These are phyloP conservation scores for Claviceps sorghi DNA, from an alignment of 2,329 filamentous ascomycete species.

Conservation along the genomic window DNA sequence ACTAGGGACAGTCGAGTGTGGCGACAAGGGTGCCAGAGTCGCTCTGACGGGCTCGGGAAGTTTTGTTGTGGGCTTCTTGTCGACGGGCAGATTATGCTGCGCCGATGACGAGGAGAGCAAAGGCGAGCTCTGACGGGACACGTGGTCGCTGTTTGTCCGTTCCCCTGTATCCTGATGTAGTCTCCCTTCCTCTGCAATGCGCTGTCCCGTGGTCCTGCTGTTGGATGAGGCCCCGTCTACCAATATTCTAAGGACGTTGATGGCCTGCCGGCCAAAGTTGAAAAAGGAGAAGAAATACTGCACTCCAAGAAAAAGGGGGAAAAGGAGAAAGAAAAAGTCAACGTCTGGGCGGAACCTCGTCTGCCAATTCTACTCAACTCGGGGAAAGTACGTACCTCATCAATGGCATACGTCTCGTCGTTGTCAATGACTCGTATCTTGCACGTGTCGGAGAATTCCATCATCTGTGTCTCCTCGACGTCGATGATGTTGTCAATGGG, in stretches of 20 bases:
- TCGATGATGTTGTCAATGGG: constrained; percentile 83
- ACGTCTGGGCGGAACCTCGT: background rate
- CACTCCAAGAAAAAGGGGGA: background rate
- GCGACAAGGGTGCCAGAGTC: constrained; percentile 40
- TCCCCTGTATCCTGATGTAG: constrained; percentile 1
- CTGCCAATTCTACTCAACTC: background rate
- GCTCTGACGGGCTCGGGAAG: constrained; percentile 45
- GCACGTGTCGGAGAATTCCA: constrained; percentile 85
- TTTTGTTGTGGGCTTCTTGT: constrained; percentile 23
- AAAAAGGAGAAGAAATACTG: constrained; percentile 97
- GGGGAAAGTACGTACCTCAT: constrained; percentile 52
- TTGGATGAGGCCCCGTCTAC: constrained; percentile 46
- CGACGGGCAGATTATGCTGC: constrained; percentile 11
- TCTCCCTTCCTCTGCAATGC: constrained; percentile 7
- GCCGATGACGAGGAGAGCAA: constrained; percentile 8
- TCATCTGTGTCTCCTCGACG: constrained; percentile 78
- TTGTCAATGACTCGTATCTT: constrained; percentile 89
- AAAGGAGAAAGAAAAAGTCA: constrained; percentile 3
- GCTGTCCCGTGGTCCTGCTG: constrained; percentile 16
- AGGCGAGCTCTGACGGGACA: background rate
- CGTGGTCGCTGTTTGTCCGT: background rate
- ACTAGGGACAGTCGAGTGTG: constrained; percentile 30
- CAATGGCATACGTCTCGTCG: constrained; percentile 85
- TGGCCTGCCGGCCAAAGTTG: constrained; percentile 66
- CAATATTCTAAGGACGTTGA: constrained; percentile 60